A percentile compares a stretch with the other conserved stretches of the same genome.
These are phyloP conservation scores for Camellia japonica DNA, from an alignment of 148 eudicot species.

Conservation along the genomic window DNA sequence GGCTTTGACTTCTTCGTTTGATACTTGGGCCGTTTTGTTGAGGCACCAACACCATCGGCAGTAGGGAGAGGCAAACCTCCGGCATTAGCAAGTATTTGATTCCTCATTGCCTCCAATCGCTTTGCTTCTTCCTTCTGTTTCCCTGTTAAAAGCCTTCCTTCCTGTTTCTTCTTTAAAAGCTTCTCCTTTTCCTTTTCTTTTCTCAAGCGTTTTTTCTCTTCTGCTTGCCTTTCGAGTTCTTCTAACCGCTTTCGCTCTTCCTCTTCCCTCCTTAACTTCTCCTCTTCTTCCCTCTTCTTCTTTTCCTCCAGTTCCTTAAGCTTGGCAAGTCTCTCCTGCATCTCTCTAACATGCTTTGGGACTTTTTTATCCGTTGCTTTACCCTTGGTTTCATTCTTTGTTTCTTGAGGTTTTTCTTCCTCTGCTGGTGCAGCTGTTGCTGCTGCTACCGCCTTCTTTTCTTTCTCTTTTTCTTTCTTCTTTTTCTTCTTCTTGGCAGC, in stretches of 20 bases:
- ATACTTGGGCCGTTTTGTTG: slow-evolving; percentile 69
- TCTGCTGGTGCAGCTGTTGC: slow-evolving; percentile 30
- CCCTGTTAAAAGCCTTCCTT: slow-evolving; percentile 68
- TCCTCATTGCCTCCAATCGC: slow-evolving; percentile 76
- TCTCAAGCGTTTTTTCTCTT: slow-evolving; percentile 69
- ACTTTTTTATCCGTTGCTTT: slow-evolving; percentile 71
- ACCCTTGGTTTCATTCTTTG: slow-evolving; percentile 46
- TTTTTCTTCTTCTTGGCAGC: slow-evolving; percentile 80
- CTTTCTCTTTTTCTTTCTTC: slow-evolving; percentile 66
- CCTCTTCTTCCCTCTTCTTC: slow-evolving; percentile 82
- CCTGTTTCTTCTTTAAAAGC: slow-evolving; percentile 60
- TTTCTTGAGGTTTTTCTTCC: slow-evolving; percentile 53
- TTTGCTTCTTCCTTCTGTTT: slow-evolving; percentile 94
- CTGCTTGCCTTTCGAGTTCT: slow-evolving; percentile 70
- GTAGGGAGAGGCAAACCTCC: slow-evolving; percentile 46
- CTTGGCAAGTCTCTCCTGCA: slow-evolving; percentile 87
- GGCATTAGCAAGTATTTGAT: slow-evolving; percentile 57
- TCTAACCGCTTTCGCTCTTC: slow-evolving; percentile 71
- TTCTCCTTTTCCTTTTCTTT: slow-evolving; percentile 92
- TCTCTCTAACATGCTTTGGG: slow-evolving; percentile 81
- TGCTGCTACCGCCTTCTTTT: slow-evolving; percentile 52
- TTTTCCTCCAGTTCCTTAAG: slow-evolving; percentile 73
- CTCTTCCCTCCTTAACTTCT: slow-evolving; percentile 75
- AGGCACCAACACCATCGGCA: slow-evolving; percentile 41
- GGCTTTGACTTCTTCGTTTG: slow-evolving; percentile 59